Evolutionary conservation across 306 rosid genomes (phyloP).

Genomic region (Prunus armeniaca): DNA sequence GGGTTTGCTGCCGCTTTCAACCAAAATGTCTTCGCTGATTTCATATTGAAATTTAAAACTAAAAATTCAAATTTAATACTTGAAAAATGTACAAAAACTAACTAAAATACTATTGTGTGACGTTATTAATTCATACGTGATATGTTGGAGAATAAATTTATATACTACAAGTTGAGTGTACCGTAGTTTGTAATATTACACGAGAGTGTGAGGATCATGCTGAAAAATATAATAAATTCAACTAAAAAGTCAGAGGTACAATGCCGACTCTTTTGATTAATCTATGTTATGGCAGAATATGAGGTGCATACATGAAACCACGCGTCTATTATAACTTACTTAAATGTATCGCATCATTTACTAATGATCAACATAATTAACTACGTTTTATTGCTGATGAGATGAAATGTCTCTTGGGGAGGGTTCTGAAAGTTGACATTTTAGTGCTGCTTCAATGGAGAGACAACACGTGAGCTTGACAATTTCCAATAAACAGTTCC

Average conservation of each 20-base stretch:
- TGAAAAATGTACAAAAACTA: background rate
- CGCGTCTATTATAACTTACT: background rate
- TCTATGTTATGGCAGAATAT: background rate
- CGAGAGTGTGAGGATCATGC: background rate
- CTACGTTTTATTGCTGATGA: background rate
- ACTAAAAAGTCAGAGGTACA: background rate
- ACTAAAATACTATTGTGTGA: too few species aligned
- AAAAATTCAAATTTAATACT: background rate
- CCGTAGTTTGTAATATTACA: fast-evolving
- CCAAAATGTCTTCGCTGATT: constrained; percentile 8
- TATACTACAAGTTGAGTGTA: too few species aligned
- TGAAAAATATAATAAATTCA: too few species aligned
- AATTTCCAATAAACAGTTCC: background rate
- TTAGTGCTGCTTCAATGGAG: background rate
- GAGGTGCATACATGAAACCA: too few species aligned
- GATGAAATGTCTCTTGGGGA: background rate
- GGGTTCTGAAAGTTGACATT: background rate
- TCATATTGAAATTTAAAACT: background rate
- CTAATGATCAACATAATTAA: background rate
- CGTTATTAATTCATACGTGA: too few species aligned
- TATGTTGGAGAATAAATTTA: too few species aligned
- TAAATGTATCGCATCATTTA: background rate
- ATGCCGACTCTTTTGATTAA: constrained; percentile 2
- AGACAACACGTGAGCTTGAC: background rate
- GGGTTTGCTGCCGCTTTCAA: background rate